These are phyloP conservation scores for Nicotiana undulata DNA, from an alignment of 257 asterid species.

Conservation along the genomic window DNA sequence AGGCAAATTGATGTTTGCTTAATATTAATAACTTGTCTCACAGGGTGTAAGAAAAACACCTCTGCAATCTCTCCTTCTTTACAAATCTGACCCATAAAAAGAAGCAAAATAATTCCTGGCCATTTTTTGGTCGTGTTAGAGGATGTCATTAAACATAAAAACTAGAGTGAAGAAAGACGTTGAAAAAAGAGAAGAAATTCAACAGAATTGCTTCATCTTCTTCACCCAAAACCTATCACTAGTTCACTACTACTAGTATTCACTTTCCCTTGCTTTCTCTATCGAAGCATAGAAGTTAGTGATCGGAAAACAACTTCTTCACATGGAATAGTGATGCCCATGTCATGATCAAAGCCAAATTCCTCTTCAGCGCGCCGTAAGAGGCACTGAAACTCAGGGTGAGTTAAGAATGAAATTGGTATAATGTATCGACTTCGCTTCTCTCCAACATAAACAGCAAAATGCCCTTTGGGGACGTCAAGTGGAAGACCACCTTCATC, in stretches of 20 bases:
- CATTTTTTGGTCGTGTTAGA: constrained; percentile 11
- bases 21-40: background rate
- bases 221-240: background rate
- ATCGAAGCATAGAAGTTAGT: constrained; percentile 42
- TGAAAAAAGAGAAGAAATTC: constrained; percentile 15
- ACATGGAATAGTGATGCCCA: constrained; percentile 48
- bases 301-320: constrained; percentile 41
- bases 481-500: constrained; percentile 30
- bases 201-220: constrained; percentile 12
- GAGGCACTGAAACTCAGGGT: constrained; percentile 9
- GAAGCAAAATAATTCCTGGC: background rate
- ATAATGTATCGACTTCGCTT: constrained; percentile 37
- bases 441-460: constrained; percentile 41
- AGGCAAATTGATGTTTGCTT: background rate
- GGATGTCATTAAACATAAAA: background rate
- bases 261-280: background rate
- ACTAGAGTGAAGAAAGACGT: background rate
- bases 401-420: constrained; percentile 33
- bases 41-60: constrained; percentile 20
- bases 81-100: constrained; percentile 20
- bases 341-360: constrained; percentile 43
- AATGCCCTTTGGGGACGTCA: constrained; percentile 46
- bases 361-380: constrained; percentile 40
- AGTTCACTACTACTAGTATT: background rate
- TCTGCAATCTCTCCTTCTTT: background rate